Evolutionary conservation across 768 basidiomycete species (phyloP), one percentile per base, ranked within the genome.

Genomic region (Dentipellis sp.): DNA sequence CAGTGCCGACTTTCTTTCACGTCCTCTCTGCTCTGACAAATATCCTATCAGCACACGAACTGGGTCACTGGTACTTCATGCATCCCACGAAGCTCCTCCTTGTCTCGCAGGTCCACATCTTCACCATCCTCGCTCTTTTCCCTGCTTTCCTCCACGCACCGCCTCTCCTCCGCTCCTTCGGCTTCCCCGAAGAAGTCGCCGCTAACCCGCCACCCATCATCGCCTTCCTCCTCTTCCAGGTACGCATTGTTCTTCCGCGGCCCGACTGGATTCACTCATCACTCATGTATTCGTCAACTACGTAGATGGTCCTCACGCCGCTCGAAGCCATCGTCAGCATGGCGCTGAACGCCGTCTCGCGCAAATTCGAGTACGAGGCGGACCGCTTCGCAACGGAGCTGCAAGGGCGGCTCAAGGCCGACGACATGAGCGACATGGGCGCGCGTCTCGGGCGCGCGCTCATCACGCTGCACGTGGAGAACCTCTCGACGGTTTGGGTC

Each of bases 21-120:
- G 9, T 23, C 10, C 12, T 38, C 16, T 55, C 45, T 46, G 21
- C 46, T 54, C 10, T 54, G 39, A 12, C n/a, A 8, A 23, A 52
- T 45, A 51, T 29, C 29, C 3, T 29, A 29, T 11, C 59, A 83
- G 93, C 93, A 0, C 94, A 98, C 69, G 94, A 97, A 64, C 86
- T 97, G 37, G 95, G 95, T 0, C 95, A 98, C 73, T 98, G 95
- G 94, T 91, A 87, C 66, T 83, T 83, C 73, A 77, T 84, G 62
- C 95, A 98, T 75, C 91, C 93, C 1, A 86, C 86, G 58, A 93
- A 97, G 68, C 79, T 97, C 66, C 78, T 98, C 66, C 74, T 82
- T 56, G 79, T 95, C 62, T 88, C 88, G 40, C 94, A 98, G 64
- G 51, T 92, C 53, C 92, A 97, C 75, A 80, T 93, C 60, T 89